Conservation (phyloP, 1,284 basidiomycete genomes). For the Trichosporon sp. region DNA sequence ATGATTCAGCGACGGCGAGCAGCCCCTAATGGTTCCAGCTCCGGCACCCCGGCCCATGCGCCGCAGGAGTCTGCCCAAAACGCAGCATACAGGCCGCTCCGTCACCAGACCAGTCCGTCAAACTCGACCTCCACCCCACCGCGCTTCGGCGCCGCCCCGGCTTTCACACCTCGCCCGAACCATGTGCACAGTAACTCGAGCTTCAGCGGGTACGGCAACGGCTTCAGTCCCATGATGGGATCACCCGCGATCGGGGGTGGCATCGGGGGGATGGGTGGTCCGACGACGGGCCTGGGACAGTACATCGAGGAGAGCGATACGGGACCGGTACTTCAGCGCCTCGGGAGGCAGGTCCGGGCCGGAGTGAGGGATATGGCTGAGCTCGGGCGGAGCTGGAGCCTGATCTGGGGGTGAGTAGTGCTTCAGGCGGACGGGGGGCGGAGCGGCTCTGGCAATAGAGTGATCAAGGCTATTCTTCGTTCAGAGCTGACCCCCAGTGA, state of each 20-base stretch:
- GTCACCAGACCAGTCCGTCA: background rate
- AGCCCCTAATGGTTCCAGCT: background rate
- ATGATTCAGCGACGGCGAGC: constrained; percentile 12
- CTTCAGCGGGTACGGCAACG: background rate
- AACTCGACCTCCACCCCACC: background rate
- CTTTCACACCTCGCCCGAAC: background rate
- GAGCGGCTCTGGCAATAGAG: background rate
- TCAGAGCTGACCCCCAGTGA: constrained; percentile 32
- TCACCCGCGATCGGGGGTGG: background rate
- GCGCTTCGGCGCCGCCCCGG: background rate
- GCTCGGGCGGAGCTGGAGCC: constrained; percentile 34
- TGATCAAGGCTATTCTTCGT: too few relatives aligned
- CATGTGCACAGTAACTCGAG: background rate
- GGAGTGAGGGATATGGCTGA: constrained; percentile 35
- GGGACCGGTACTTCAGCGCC: background rate
- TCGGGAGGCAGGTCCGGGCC: background rate
- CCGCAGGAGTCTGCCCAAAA: background rate
- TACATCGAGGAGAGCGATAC: background rate
- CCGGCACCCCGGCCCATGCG: background rate
- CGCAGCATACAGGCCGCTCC: background rate
- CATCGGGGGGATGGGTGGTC: too few relatives aligned
- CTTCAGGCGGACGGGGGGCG: background rate
- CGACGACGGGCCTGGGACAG: background rate
- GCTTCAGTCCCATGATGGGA: background rate
- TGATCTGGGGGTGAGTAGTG: constrained; percentile 46